Evolutionary conservation across 1,284 basidiomycete species (phyloP), one percentile per base, ranked within the genome.

Genomic region (Mrakiaceae sp.): DNA sequence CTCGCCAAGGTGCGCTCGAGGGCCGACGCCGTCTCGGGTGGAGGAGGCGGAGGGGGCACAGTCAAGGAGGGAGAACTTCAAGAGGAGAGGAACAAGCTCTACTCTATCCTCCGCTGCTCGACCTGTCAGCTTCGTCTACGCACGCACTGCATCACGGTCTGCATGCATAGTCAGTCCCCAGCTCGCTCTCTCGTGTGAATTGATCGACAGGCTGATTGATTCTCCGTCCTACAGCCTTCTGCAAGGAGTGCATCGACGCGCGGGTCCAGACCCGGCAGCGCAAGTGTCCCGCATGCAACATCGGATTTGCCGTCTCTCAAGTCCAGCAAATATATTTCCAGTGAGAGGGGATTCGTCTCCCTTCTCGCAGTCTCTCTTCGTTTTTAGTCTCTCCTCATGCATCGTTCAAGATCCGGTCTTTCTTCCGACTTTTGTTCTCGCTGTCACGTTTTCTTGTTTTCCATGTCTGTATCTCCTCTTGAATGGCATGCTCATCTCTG

Each of bases 261-360:
- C 85, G 96, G 49, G 84, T 98, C 70, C 80, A 87, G 59, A 94
- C 89, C 43, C 84, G 95, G 67, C 94, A 97, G 75, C 86, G 95
- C 58, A 97, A 97, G 77, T 98, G 95, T 76, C 95, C 95, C 14
- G 87, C 88, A 27, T 98, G 95, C 74, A 87, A 87, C 68, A 73
- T 89, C 50, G 79, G 83, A 1, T 98, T 98, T 77, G 87, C 88
- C 5, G 58, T 60, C 16, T 66, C 65, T 16, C 61, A 66, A 43
- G 65, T 66, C 27, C 55, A 62, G 39, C 65, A 65, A 50, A 59
- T 62, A 27, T 27, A 27, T 27, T 27, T 27, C 27, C 27, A 27
- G 27, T 27, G 27, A 27, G 27, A 27, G 27, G 27, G 27, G 27
- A 27, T 27, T 27, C 27, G 27, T 27, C 1, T 27, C 27, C 27